Conservation (phyloP, 768 basidiomycete species). For the Gyrodon lividus region DNA sequence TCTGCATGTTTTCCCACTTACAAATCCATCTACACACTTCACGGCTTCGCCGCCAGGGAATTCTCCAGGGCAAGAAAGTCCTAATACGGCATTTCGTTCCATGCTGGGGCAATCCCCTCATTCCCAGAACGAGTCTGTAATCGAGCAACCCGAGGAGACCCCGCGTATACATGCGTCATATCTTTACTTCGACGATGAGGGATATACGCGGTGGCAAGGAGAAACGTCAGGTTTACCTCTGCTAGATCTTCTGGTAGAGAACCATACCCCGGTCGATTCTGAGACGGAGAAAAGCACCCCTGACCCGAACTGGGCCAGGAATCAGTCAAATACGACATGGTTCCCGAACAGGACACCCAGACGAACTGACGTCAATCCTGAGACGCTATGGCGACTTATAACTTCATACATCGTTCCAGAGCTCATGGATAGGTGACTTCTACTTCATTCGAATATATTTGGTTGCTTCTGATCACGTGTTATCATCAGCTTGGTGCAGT, state of each 20-base stretch:
- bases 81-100: conserved; percentile 40
- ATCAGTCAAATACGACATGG: conserved; percentile 53
- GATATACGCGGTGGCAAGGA: conserved; percentile 87
- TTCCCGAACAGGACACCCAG: conserved; percentile 81
- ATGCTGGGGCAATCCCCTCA: conserved; percentile 38
- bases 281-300: conserved; percentile 29
- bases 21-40: conserved; percentile 80
- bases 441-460: conserved; percentile 11
- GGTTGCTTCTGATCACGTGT: conserved; percentile 14
- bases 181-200: conserved; percentile 85
- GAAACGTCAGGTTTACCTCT: conserved; percentile 91
- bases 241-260: conserved; percentile 78
- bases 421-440: conserved; percentile 84
- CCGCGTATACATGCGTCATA: conserved; percentile 74
- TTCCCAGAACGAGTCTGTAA: conserved; percentile 17
- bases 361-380: conserved; percentile 80
- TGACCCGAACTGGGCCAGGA: conserved; percentile 29
- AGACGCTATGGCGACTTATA: conserved; percentile 82
- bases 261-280: conserved; percentile 46
- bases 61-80: conserved; percentile 48
- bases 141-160: conserved; percentile 56
- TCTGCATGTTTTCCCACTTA: conserved; percentile 73
- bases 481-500: conserved; percentile 64
- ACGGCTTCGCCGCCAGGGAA: conserved; percentile 42
- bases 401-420: conserved; percentile 86